Evolutionary conservation across 2,329 filamentous ascomycete genomes (phyloP).

Genomic region (Colletotrichum aenigma): DNA sequence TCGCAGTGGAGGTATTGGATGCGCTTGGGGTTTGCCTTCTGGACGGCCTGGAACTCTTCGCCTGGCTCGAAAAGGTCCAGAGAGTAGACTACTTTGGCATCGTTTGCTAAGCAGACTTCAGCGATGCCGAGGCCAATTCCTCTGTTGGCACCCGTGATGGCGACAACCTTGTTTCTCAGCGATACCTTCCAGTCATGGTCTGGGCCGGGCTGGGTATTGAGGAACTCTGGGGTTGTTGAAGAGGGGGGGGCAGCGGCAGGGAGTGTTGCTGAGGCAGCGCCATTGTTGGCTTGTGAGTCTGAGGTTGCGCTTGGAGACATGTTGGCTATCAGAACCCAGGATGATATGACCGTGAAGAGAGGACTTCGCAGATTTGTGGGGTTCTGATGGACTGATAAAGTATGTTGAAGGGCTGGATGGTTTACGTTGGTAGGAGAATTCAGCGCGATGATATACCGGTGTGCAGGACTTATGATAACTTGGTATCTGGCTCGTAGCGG

Average conservation of each 20-base stretch:
- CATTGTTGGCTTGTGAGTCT: not conserved
- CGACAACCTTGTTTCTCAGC: conserved; percentile 40
- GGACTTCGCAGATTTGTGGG: not conserved
- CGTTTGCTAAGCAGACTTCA: conserved; percentile 49
- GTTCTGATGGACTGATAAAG: not conserved
- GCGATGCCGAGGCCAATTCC: conserved; percentile 45
- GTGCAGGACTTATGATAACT: not conserved
- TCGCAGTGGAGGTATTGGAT: conserved; percentile 51
- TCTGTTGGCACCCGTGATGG: conserved; percentile 43
- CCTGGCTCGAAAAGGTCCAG: conserved; percentile 42
- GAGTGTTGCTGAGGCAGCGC: not conserved
- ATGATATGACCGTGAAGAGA: not conserved
- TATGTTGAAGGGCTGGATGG: not conserved
- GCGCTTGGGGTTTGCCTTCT: conserved; percentile 43
- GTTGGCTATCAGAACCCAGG: not conserved
- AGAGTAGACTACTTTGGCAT: conserved; percentile 41
- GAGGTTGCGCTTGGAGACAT: conserved; percentile 11
- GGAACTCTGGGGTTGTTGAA: conserved; percentile 15
- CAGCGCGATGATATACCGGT: not conserved
- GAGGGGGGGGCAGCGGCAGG: not conserved
- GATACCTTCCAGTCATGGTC: conserved; percentile 38
- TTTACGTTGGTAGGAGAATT: not conserved
- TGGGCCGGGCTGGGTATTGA: conserved; percentile 35
- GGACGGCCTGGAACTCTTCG: conserved; percentile 32
- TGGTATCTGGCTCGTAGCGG: not conserved